Conservation (phyloP, 495 filamentous ascomycete genomes). For the Podospora bellae-mahoneyi region DNA sequence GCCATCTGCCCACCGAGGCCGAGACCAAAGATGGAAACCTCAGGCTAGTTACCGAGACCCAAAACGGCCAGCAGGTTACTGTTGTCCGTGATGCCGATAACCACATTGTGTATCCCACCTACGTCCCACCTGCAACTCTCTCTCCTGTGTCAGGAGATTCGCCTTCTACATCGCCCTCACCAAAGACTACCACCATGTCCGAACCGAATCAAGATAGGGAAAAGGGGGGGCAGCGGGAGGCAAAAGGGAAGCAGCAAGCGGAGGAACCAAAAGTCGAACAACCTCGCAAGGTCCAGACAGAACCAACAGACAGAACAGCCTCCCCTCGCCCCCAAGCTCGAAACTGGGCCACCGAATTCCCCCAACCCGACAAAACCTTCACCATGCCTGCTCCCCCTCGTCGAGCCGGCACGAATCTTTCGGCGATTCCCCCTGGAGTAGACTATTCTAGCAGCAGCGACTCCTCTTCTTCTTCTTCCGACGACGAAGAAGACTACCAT, state of each 20-base stretch:
- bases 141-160: conserved; percentile 19
- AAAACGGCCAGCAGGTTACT: conserved; percentile 24
- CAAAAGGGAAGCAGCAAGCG: not conserved
- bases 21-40: conserved; percentile 15
- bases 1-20: not conserved
- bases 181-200: not conserved
- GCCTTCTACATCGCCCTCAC: not conserved
- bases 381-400: not conserved
- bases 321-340: not conserved
- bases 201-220: not conserved
- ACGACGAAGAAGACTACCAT: conserved; percentile 22
- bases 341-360: not conserved
- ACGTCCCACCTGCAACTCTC: conserved; percentile 37
- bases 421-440: not conserved
- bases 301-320: conserved; percentile 3
- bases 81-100: conserved; percentile 35
- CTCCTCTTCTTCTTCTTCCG: conserved; percentile 28
- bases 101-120: conserved; percentile 36
- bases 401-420: not conserved
- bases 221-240: not conserved
- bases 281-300: conserved; percentile 14
- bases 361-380: not conserved
- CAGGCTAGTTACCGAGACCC: conserved; percentile 21
- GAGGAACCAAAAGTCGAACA: not conserved
- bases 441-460: not conserved